Evolutionary conservation across 805 yeast genomes (phyloP).

Genomic region (Teunomyces stri): DNA sequence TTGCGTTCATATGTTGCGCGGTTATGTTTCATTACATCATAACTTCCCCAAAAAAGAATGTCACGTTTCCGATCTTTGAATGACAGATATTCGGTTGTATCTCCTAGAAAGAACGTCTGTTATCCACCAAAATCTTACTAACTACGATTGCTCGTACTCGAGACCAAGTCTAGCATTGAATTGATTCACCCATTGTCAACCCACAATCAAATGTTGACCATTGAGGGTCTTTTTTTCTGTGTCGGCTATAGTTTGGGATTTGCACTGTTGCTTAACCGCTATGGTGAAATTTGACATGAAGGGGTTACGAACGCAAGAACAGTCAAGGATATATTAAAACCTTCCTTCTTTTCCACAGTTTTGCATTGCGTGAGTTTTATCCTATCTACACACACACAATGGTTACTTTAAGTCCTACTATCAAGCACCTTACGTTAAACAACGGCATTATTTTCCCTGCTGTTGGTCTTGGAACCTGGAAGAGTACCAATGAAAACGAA

Average conservation of each 20-base stretch:
- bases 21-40: too few species aligned
- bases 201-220: background rate
- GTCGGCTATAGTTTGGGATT: background rate
- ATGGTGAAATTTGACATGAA: background rate
- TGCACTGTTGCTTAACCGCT: background rate
- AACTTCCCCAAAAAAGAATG: too few species aligned
- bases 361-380: background rate
- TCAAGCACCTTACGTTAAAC: slow-evolving; percentile 4
- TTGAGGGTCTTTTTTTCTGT: background rate
- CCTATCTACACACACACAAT: background rate
- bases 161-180: too few species aligned
- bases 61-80: too few species aligned
- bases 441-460: slow-evolving; percentile 14
- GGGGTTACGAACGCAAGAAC: background rate
- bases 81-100: too few species aligned
- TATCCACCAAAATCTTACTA: too few species aligned
- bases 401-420: background rate
- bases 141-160: too few species aligned
- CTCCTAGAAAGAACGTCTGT: too few species aligned
- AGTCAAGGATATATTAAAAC: background rate
- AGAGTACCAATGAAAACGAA: slow-evolving; percentile 9
- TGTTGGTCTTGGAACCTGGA: slow-evolving; percentile 20
- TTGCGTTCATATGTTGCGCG: too few species aligned
- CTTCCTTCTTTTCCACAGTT: background rate
- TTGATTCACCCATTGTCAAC: too few species aligned